Conservation (phyloP, 2,329 filamentous ascomycete species). For the Alternaria rosae region DNA sequence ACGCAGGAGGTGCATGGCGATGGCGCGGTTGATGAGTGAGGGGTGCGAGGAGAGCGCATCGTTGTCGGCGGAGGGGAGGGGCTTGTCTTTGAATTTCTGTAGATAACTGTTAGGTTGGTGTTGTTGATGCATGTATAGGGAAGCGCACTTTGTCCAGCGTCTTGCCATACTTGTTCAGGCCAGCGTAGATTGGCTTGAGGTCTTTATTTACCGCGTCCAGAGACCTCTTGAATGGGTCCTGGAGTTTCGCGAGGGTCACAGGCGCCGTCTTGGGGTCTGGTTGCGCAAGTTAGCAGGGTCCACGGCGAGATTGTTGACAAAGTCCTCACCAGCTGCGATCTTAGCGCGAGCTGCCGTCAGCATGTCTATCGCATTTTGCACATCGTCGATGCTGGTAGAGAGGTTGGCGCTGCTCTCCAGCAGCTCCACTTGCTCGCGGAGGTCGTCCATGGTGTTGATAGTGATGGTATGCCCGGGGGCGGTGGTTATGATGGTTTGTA, state of each 20-base stretch:
- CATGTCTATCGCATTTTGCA: slow-evolving; percentile 82
- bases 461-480: neutral
- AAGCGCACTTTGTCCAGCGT: slow-evolving; percentile 76
- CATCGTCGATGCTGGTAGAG: slow-evolving; percentile 75
- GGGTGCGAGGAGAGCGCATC: slow-evolving; percentile 80
- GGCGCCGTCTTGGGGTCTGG: slow-evolving; percentile 74
- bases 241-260: slow-evolving; percentile 80
- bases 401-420: slow-evolving; percentile 75
- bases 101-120: slow-evolving; percentile 14
- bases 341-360: slow-evolving; percentile 76
- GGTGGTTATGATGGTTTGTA: slow-evolving; percentile 12
- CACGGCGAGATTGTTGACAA: neutral
- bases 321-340: slow-evolving; percentile 67
- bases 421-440: slow-evolving; percentile 77
- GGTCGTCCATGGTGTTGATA: slow-evolving; percentile 61
- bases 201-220: slow-evolving; percentile 83
- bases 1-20: slow-evolving; percentile 93
- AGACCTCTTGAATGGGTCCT: slow-evolving; percentile 81
- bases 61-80: slow-evolving; percentile 77
- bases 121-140: neutral
- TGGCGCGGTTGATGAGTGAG: slow-evolving; percentile 85
- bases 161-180: slow-evolving; percentile 84
- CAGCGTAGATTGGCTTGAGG: slow-evolving; percentile 82
- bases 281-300: slow-evolving; percentile 21
- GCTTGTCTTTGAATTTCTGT: slow-evolving; percentile 68